A percentile compares a stretch with the other conserved stretches of the same genome.
These are phyloP conservation scores for Aphanocladium album DNA, from an alignment of 2,329 filamentous ascomycete genomes.

Conservation along the genomic window DNA sequence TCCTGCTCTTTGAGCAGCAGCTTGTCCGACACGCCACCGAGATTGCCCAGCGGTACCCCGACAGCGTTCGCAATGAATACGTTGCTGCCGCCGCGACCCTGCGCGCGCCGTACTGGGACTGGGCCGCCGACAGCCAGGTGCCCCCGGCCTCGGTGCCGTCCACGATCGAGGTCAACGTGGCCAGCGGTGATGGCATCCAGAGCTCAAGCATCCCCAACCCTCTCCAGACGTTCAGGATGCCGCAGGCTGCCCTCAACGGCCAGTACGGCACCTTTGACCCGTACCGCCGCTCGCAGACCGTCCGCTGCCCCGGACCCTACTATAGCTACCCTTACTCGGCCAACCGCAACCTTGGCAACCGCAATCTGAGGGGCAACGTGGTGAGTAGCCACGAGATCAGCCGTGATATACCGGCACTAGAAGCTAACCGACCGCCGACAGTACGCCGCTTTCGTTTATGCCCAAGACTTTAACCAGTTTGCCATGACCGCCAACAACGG, in stretches of 20 bases:
- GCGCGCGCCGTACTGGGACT: conserved; percentile 44
- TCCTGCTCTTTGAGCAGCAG: conserved; percentile 46
- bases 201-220: conserved; percentile 35
- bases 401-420: not conserved
- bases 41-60: conserved; percentile 35
- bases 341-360: conserved; percentile 21
- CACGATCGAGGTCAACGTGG: conserved; percentile 8
- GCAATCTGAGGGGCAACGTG: conserved; percentile 28
- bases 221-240: conserved; percentile 42
- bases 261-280: conserved; percentile 24
- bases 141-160: conserved; percentile 26
- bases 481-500: conserved; percentile 20
- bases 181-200: conserved; percentile 15
- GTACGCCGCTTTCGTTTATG: conserved; percentile 27
- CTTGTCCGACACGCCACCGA: conserved; percentile 35
- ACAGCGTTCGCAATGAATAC: conserved; percentile 26
- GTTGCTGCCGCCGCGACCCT: conserved; percentile 33
- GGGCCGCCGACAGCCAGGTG: conserved; percentile 32
- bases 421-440: conserved; percentile 19
- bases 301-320: conserved; percentile 24
- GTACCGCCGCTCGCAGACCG: conserved; percentile 23
- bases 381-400: conserved; percentile 18
- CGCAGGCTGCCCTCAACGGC: conserved; percentile 26
- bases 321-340: conserved; percentile 28
- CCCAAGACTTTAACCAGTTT: conserved; percentile 20